Evolutionary conservation across 2,329 filamentous ascomycete genomes (phyloP).

Genomic region (Paecilomyces sp.): DNA sequence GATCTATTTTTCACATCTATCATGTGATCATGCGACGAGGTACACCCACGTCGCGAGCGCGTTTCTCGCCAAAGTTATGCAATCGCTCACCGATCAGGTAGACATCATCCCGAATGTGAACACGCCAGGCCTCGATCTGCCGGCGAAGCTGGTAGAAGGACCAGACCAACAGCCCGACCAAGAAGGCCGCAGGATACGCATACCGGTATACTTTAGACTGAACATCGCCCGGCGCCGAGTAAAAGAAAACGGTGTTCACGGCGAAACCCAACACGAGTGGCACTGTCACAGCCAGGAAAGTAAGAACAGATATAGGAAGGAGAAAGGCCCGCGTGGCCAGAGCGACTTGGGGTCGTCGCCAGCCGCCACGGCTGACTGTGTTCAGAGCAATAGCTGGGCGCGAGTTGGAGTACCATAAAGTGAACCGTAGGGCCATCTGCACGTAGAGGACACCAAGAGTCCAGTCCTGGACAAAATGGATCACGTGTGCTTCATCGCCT

Average conservation of each 20-base stretch:
- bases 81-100: constrained; percentile 91
- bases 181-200: constrained; percentile 63
- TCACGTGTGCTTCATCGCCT: constrained; percentile 30
- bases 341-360: constrained; percentile 67
- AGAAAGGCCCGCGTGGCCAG: constrained; percentile 82
- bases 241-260: constrained; percentile 38
- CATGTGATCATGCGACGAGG: constrained; percentile 31
- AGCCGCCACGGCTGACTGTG: constrained; percentile 66
- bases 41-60: constrained; percentile 31
- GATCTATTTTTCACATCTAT: constrained; percentile 1
- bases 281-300: constrained; percentile 53
- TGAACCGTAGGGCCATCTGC: constrained; percentile 65
- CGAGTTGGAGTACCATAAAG: constrained; percentile 61
- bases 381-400: constrained; percentile 68
- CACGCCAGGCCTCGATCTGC: constrained; percentile 68
- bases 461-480: constrained; percentile 90
- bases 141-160: constrained; percentile 31
- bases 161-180: constrained; percentile 46
- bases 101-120: constrained; percentile 82
- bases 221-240: constrained; percentile 19
- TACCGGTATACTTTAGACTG: constrained; percentile 51
- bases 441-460: constrained; percentile 86
- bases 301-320: constrained; percentile 63
- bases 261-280: constrained; percentile 57
- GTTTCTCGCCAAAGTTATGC: constrained; percentile 78